These are phyloP conservation scores for Fusarium sp. DNA, from an alignment of 2,329 filamentous ascomycete species.

Conservation along the genomic window DNA sequence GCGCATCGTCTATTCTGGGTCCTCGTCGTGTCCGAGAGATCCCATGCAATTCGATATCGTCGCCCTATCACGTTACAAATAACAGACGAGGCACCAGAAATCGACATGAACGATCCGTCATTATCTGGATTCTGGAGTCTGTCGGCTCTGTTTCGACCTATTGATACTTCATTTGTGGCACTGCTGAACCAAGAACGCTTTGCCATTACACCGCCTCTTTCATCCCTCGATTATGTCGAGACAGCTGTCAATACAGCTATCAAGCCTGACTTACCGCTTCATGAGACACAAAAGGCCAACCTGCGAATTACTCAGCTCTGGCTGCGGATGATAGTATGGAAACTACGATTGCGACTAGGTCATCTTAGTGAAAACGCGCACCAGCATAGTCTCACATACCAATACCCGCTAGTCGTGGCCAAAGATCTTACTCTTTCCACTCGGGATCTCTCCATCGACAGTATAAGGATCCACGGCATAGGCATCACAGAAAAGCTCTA, in stretches of 20 bases:
- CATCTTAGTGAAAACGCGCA: slow-evolving; percentile 54
- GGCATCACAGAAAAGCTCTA: slow-evolving; percentile 63
- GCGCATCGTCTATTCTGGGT: slow-evolving; percentile 60
- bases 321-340: slow-evolving; percentile 61
- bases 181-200: slow-evolving; percentile 56
- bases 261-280: slow-evolving; percentile 50
- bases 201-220: slow-evolving; percentile 50
- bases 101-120: slow-evolving; percentile 49
- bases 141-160: slow-evolving; percentile 56
- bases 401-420: slow-evolving; percentile 59
- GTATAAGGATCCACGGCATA: slow-evolving; percentile 59
- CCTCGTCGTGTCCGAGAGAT: slow-evolving; percentile 58
- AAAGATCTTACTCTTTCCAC: slow-evolving; percentile 57
- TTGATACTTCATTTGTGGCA: slow-evolving; percentile 59
- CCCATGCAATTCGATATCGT: slow-evolving; percentile 60
- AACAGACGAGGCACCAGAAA: slow-evolving; percentile 53
- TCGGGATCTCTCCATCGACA: slow-evolving; percentile 54
- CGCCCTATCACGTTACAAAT: slow-evolving; percentile 60
- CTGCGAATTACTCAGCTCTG: slow-evolving; percentile 60
- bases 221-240: slow-evolving; percentile 55
- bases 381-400: slow-evolving; percentile 57
- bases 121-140: slow-evolving; percentile 58
- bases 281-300: slow-evolving; percentile 62
- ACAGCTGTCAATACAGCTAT: slow-evolving; percentile 55
- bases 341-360: slow-evolving; percentile 59